Conservation (phyloP, 2,329 filamentous ascomycete species). For the Plectosphaerella sp. region DNA sequence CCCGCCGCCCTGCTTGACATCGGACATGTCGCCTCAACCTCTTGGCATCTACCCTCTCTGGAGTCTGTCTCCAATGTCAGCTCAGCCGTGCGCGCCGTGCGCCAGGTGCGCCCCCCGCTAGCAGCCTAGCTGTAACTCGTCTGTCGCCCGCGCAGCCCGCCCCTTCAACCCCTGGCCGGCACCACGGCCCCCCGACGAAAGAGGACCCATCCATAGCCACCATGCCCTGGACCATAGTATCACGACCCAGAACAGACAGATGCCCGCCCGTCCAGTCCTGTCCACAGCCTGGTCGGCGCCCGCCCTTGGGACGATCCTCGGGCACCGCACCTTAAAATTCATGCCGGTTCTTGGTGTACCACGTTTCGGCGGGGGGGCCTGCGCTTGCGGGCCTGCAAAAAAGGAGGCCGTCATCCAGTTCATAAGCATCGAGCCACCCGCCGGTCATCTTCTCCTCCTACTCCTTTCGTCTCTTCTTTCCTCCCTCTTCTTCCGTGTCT, state of each 20-base stretch:
- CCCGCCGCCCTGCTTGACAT: not conserved
- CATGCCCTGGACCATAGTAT: too few relatives aligned
- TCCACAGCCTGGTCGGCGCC: not conserved
- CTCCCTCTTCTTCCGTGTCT: conserved; percentile 20
- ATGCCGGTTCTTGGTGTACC: conserved; percentile 25
- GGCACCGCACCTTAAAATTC: conserved; percentile 35
- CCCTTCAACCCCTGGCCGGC: not conserved
- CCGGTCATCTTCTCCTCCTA: conserved; percentile 10
- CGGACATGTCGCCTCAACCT: not conserved
- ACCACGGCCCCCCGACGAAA: too few relatives aligned
- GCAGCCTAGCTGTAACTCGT: too few relatives aligned
- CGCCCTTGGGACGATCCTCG: conserved; percentile 28
- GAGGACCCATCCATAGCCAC: too few relatives aligned
- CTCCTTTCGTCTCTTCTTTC: conserved; percentile 16
- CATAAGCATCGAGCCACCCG: conserved; percentile 12
- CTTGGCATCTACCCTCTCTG: not conserved
- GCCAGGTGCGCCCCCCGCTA: not conserved
- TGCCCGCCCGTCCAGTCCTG: not conserved
- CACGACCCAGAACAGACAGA: too few relatives aligned
- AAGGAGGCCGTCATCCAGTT: not conserved
- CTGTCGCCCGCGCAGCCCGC: not conserved
- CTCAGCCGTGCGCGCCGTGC: not conserved
- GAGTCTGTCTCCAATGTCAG: not conserved
- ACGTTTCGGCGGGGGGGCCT: not conserved
- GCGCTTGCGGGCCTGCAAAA: not conserved